These are phyloP conservation scores for Crithidia mellificae DNA, from an alignment of 208 protist species.

Conservation along the genomic window DNA sequence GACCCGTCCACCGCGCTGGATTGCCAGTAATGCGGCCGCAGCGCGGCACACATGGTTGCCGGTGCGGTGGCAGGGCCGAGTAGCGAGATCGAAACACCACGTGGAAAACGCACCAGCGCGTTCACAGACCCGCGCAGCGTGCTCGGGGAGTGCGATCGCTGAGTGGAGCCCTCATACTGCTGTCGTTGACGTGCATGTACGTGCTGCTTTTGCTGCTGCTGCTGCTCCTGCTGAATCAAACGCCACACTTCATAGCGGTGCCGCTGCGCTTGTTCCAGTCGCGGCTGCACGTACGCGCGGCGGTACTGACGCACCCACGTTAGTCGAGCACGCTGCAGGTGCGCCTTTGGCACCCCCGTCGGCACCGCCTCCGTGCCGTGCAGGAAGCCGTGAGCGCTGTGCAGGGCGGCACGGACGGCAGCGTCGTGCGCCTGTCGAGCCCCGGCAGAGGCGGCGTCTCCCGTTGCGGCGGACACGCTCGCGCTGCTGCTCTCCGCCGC, in stretches of 20 bases:
- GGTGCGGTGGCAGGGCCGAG: not conserved
- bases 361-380: constrained; percentile 45
- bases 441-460: not conserved
- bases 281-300: constrained; percentile 23
- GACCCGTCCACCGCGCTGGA: not conserved
- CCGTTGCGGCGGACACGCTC: not conserved
- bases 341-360: constrained; percentile 34
- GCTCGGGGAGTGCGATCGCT: no score
- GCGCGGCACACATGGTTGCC: constrained; percentile 4
- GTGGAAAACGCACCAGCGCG: not conserved
- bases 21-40: constrained; percentile 26
- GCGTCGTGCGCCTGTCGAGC: constrained; percentile 18
- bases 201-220: not conserved
- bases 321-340: constrained; percentile 44
- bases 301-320: constrained; percentile 42
- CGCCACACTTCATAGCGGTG: constrained; percentile 27
- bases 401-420: constrained; percentile 27
- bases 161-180: no score
- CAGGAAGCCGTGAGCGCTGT: constrained; percentile 39
- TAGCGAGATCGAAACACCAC: not conserved
- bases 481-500: not conserved
- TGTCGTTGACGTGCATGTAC: no score
- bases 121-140: no score
- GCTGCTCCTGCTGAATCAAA: not conserved
- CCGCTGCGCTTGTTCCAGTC: constrained; percentile 34